Conservation (phyloP, 495 filamentous ascomycete genomes). For the Ascobolus immersus region DNA sequence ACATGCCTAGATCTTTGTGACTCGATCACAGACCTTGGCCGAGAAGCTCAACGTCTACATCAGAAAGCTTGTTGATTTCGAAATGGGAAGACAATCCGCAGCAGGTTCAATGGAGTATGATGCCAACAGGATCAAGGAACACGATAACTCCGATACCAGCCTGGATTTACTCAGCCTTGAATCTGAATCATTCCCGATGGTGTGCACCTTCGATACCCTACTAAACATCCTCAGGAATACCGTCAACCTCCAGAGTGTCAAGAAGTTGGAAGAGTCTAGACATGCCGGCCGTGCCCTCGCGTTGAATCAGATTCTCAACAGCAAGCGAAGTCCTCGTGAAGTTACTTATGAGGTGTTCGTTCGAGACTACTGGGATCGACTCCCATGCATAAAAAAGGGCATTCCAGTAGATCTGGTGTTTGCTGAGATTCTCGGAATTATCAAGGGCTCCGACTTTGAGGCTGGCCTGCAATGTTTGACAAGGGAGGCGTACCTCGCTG, state of each 20-base stretch:
- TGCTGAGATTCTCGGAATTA: constrained; percentile 23
- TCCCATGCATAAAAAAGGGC: constrained; percentile 8
- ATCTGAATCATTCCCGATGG: constrained; percentile 18
- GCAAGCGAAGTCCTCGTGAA: too few relatives aligned
- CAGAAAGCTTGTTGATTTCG: constrained; percentile 15
- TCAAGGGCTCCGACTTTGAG: constrained; percentile 18
- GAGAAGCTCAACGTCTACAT: constrained; percentile 17
- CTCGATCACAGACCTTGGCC: constrained; percentile 17
- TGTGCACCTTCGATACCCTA: constrained; percentile 21
- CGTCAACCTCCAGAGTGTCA: constrained; percentile 3
- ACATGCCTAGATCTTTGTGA: constrained; percentile 23
- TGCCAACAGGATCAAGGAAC: background rate
- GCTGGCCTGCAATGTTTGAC: constrained; percentile 12
- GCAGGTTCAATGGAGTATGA: background rate
- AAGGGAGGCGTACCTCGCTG: constrained; percentile 15
- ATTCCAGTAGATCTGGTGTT: constrained; percentile 18
- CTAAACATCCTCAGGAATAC: constrained; percentile 18
- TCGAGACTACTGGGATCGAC: constrained; percentile 19
- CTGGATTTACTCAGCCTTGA: constrained; percentile 12
- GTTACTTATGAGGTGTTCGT: constrained; percentile 18
- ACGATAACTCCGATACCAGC: constrained; percentile 6
- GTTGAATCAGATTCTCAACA: too few relatives aligned
- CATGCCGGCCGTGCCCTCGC: too few relatives aligned
- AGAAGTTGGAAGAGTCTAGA: background rate
- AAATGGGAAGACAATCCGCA: constrained; percentile 1